A percentile compares a stretch with the other conserved stretches of the same genome.
Evolutionary conservation across 352 stramenopile species (phyloP).

Genomic region (Phytophthora brassicae): DNA sequence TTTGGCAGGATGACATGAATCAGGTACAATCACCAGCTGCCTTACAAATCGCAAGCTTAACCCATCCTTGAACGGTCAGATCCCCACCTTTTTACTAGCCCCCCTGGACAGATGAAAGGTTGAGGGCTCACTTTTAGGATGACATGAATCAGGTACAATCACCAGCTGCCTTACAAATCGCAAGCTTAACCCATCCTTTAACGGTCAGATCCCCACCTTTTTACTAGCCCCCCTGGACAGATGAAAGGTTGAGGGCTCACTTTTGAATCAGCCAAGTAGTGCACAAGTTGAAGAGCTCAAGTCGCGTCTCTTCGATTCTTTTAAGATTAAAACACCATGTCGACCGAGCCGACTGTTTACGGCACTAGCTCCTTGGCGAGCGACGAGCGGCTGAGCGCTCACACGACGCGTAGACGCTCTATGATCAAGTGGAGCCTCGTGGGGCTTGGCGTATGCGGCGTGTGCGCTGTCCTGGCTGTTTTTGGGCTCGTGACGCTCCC

Average conservation of each 20-base stretch:
- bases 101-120: neutral
- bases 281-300: neutral
- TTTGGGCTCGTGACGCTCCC: slow-evolving; percentile 12
- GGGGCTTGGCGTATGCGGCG: slow-evolving; percentile 10
- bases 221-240: neutral
- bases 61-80: neutral
- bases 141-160: neutral
- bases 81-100: neutral
- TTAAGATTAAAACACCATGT: too few species aligned
- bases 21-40: neutral
- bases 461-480: slow-evolving; percentile 15
- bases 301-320: neutral
- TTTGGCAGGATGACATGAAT: too few species aligned
- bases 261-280: neutral
- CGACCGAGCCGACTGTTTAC: slow-evolving; percentile 33
- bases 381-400: slow-evolving; percentile 21
- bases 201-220: neutral
- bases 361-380: slow-evolving; percentile 29
- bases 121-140: neutral
- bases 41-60: neutral
- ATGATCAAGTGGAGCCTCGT: slow-evolving; percentile 22
- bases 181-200: neutral
- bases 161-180: neutral
- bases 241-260: neutral
- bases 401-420: slow-evolving; percentile 1